A percentile compares a stretch with the other conserved stretches of the same genome.
These are phyloP conservation scores for Colletotrichum gigasporum DNA, from an alignment of 2,329 filamentous ascomycete species.

Conservation along the genomic window DNA sequence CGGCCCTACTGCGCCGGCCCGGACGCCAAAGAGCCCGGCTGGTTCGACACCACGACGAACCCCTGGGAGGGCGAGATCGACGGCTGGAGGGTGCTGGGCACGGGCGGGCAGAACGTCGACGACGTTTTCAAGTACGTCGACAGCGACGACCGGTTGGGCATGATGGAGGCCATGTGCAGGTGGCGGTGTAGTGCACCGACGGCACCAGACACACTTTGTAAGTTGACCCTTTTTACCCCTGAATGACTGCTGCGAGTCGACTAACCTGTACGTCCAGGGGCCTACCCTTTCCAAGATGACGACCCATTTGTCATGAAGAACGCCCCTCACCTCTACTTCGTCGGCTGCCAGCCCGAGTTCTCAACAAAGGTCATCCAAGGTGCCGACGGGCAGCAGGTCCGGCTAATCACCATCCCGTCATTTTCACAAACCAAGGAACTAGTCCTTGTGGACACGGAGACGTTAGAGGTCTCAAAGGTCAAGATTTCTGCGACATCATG, in stretches of 20 bases:
- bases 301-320: constrained; percentile 89
- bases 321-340: constrained; percentile 92
- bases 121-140: constrained; percentile 94
- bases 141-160: constrained; percentile 78
- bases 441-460: constrained; percentile 86
- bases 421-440: constrained; percentile 83
- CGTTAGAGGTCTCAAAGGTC: constrained; percentile 79
- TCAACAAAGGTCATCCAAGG: constrained; percentile 76
- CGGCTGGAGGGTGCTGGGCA: constrained; percentile 87
- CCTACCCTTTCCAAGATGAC: constrained; percentile 93
- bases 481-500: constrained; percentile 54
- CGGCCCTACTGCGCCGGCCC: constrained; percentile 75
- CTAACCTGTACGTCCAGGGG: constrained; percentile 66
- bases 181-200: constrained; percentile 95
- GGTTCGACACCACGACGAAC: constrained; percentile 92
- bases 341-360: constrained; percentile 84
- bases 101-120: constrained; percentile 90
- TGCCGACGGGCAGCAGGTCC: constrained; percentile 73
- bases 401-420: constrained; percentile 83
- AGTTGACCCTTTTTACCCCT: constrained; percentile 47
- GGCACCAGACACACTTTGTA: constrained; percentile 94
- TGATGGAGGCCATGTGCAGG: constrained; percentile 94
- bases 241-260: background rate
- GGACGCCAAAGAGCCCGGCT: constrained; percentile 63
- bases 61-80: constrained; percentile 92